Conservation (phyloP, 176 grass and related monocot genomes). For the Juncus inflexus region DNA sequence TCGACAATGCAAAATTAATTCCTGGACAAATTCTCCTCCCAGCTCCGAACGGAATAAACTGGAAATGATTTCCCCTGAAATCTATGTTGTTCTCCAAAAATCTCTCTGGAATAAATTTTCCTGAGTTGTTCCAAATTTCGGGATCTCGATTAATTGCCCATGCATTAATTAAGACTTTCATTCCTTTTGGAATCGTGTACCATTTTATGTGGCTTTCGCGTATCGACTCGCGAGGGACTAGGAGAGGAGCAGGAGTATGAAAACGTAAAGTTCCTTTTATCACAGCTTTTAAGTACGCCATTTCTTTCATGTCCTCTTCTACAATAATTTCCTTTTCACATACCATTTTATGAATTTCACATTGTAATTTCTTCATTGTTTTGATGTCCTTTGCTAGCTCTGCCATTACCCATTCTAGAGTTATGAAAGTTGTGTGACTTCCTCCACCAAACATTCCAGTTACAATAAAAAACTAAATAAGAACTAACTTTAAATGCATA, state of each 20-base stretch:
- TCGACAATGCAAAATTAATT: slow-evolving; percentile 4
- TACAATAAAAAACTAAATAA: not conserved
- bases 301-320: slow-evolving; percentile 16
- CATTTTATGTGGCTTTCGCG: slow-evolving; percentile 24
- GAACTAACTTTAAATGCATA: not conserved
- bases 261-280: slow-evolving; percentile 43
- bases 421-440: slow-evolving; percentile 34
- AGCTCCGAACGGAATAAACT: slow-evolving; percentile 24
- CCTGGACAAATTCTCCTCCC: slow-evolving; percentile 42
- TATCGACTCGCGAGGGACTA: slow-evolving; percentile 33
- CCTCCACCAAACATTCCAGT: slow-evolving; percentile 40
- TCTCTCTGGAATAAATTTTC: slow-evolving; percentile 33
- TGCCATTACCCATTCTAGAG: slow-evolving; percentile 27
- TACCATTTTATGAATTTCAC: slow-evolving; percentile 5
- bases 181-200: slow-evolving; percentile 23
- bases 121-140: slow-evolving; percentile 15
- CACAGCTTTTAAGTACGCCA: slow-evolving; percentile 30
- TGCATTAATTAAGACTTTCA: slow-evolving; percentile 25
- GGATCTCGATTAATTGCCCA: slow-evolving; percentile 31
- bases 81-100: slow-evolving; percentile 2
- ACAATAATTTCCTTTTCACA: slow-evolving; percentile 1
- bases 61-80: slow-evolving; percentile 23
- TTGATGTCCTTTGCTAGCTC: slow-evolving; percentile 31
- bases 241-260: slow-evolving; percentile 14
- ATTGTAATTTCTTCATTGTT: slow-evolving; percentile 37